Conservation (phyloP, 139 green algal species). For the Coccomyxa sp. region DNA sequence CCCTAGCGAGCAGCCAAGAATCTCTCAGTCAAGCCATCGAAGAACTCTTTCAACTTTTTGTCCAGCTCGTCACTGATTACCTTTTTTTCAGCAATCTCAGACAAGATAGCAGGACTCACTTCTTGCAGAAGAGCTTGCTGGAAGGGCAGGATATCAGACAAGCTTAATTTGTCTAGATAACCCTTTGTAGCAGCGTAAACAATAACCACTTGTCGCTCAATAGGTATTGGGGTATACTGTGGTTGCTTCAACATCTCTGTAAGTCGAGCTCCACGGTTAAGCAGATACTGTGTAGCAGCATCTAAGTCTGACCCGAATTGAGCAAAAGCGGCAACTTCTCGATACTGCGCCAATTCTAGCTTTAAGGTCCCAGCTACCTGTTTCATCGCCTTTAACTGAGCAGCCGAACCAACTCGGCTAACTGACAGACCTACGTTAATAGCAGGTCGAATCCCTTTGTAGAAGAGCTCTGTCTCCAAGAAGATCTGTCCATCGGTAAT, state of each 20-base stretch:
- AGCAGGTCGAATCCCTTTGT: constrained; percentile 83
- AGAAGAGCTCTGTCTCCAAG: constrained; percentile 87
- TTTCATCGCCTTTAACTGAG: constrained; percentile 88
- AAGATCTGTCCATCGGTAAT: constrained; percentile 90
- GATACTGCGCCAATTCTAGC: constrained; percentile 85
- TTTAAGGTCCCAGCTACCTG: constrained; percentile 70
- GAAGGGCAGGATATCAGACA: constrained; percentile 36
- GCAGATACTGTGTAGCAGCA: constrained; percentile 79
- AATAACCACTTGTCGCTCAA: constrained; percentile 62
- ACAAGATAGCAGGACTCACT: constrained; percentile 33
- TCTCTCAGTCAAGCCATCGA: constrained; percentile 36
- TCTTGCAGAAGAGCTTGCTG: constrained; percentile 27
- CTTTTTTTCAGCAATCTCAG: constrained; percentile 39
- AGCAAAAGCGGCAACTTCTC: constrained; percentile 83
- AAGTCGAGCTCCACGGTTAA: constrained; percentile 80
- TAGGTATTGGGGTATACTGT: constrained; percentile 82
- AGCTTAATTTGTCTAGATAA: constrained; percentile 74
- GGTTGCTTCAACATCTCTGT: constrained; percentile 90
- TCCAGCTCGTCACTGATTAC: constrained; percentile 28
- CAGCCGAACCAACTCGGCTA: constrained; percentile 79
- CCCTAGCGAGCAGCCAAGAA: neutral
- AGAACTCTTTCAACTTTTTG: constrained; percentile 36
- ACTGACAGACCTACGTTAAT: constrained; percentile 88
- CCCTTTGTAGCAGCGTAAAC: constrained; percentile 76
- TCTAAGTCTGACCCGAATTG: constrained; percentile 91